Percentiles rank a stretch among this genome's conserved stretches.
Conservation (phyloP, 208 protist genomes). For the Novymonas esmeraldas region DNA sequence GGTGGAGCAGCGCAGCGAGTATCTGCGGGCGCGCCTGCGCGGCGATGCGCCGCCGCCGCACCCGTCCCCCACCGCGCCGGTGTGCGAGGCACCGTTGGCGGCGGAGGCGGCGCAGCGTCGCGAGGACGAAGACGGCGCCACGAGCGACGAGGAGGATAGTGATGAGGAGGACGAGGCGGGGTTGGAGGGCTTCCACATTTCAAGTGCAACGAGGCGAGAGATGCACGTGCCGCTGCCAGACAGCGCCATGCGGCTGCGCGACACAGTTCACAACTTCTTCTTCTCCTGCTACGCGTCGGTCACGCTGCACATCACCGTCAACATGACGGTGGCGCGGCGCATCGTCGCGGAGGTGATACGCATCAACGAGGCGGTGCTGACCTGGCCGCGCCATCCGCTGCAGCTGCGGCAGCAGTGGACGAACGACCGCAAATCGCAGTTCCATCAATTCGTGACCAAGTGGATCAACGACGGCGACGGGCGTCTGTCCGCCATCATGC, state of each 20-base stretch:
- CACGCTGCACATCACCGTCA: background rate
- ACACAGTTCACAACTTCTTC: slow-evolving; percentile 2
- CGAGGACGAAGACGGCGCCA: background rate
- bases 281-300: slow-evolving; percentile 13
- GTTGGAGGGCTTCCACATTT: slow-evolving; percentile 4
- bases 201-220: slow-evolving; percentile 3
- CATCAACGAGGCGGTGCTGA: background rate
- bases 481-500: slow-evolving; percentile 5
- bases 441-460: slow-evolving; percentile 2
- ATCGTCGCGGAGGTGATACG: background rate
- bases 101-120: too few species aligned
- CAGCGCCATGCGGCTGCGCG: background rate
- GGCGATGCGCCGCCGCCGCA: background rate
- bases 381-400: slow-evolving; percentile 5
- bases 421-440: slow-evolving; percentile 2
- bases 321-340: background rate
- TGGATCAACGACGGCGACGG: slow-evolving; percentile 2
- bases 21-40: background rate
- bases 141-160: background rate
- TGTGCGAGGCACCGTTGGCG: background rate
- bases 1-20: slow-evolving; percentile 10
- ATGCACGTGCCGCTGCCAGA: slow-evolving; percentile 14
- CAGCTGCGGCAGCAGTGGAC: slow-evolving; percentile 1
- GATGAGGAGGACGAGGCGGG: background rate
- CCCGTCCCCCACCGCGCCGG: background rate